A percentile compares a stretch with the other conserved stretches of the same genome.
phyloP scores from a whole-genome alignment of 495 filamentous ascomycete genomes.

The Letharia lupina region DNA sequence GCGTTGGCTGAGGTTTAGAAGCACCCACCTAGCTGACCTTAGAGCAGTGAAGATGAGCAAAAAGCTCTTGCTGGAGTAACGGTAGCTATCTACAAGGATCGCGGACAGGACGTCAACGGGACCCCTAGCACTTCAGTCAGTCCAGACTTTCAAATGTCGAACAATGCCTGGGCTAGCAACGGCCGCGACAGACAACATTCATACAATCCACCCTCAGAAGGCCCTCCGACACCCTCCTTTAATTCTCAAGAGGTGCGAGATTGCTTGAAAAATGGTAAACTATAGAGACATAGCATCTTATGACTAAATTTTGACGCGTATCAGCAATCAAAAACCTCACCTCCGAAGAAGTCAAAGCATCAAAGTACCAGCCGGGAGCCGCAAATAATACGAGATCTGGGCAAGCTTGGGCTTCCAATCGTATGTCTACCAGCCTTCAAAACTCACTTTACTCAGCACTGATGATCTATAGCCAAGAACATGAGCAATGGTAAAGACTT shows the following conservation, averaged over 20 bases:
- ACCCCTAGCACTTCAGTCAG: background rate
- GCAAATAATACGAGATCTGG: slow-evolving; percentile 32
- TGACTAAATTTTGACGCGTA: background rate
- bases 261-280: slow-evolving; percentile 27
- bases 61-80: background rate
- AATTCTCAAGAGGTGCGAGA: slow-evolving; percentile 40
- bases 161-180: slow-evolving; percentile 20
- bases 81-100: background rate
- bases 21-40: too few relatives aligned
- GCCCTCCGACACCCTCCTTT: slow-evolving; percentile 26
- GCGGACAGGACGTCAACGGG: background rate
- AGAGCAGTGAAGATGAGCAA: background rate
- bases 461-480: slow-evolving; percentile 35
- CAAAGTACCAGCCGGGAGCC: background rate
- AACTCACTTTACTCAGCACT: background rate
- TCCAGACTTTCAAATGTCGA: slow-evolving; percentile 9
- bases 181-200: slow-evolving; percentile 16
- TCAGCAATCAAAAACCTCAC: slow-evolving; percentile 2
- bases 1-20: too few relatives aligned
- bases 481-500: slow-evolving; percentile 50
- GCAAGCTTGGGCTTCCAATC: slow-evolving; percentile 43
- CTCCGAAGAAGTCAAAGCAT: slow-evolving; percentile 2
- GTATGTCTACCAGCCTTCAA: slow-evolving; percentile 30
- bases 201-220: slow-evolving; percentile 2
- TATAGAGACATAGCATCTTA: background rate